Conservation (phyloP, 495 filamentous ascomycete genomes). For the Viridothelium virens region DNA sequence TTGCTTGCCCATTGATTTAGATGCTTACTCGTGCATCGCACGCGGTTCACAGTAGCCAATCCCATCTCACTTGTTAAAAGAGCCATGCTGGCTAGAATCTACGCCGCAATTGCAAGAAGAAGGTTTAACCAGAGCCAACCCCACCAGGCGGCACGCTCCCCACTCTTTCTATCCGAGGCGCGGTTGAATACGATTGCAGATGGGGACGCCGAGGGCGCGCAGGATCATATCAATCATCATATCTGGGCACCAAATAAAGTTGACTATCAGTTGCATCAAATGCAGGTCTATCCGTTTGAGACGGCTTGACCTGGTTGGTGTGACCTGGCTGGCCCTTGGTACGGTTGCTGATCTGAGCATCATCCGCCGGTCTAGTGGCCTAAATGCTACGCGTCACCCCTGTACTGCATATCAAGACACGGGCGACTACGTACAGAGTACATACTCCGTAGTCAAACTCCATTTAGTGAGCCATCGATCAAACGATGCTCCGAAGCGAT, state of each 20-base stretch:
- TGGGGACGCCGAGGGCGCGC: too few relatives aligned
- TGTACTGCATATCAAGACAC: slow-evolving; percentile 1
- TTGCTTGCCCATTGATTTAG: background rate
- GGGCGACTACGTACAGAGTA: background rate
- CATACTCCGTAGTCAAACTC: background rate
- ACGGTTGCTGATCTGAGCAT: background rate
- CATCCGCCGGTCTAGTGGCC: background rate
- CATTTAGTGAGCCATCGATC: background rate
- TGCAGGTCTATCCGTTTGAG: background rate
- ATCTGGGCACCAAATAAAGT: too few relatives aligned
- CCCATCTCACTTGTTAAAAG: background rate
- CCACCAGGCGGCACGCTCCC: too few relatives aligned
- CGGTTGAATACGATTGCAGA: too few relatives aligned
- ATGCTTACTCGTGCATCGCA: slow-evolving; percentile 1
- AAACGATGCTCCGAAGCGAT: background rate
- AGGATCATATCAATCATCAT: too few relatives aligned
- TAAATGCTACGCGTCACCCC: background rate
- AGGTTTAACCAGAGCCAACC: too few relatives aligned
- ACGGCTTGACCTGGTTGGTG: background rate
- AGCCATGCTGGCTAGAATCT: background rate
- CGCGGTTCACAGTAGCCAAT: background rate
- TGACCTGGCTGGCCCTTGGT: background rate
- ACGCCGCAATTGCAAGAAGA: too few relatives aligned
- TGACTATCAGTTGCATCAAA: too few relatives aligned
- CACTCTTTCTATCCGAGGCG: too few relatives aligned